Evolutionary conservation across 805 yeast species (phyloP), one percentile per base, ranked within the genome.

Genomic region (Candida krabiensis): DNA sequence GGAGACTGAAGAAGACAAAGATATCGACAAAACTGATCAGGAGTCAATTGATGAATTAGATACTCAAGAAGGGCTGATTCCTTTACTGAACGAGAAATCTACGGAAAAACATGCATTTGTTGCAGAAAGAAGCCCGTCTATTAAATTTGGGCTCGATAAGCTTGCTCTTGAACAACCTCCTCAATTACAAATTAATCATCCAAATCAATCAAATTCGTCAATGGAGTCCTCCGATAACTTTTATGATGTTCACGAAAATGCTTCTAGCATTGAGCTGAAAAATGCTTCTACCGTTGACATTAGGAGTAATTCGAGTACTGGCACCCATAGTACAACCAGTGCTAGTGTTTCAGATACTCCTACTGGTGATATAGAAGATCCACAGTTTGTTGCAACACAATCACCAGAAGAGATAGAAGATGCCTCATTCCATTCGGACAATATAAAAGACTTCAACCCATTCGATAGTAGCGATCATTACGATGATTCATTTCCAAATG

Each of bases 241-340:
- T 21, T 47, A 37, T 35, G 52, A 47, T 28, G 49, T 44, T 12
- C 44, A 37, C 28, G 47, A 43, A n/a, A 36, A 37, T 11, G 28
- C 33, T 4, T 40, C 44, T 17, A 40, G 40, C 19, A 37, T 43
- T 19, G 37, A 38, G 19, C 22, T n/a, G n/a, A n/a, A n/a, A n/a
- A n/a, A n/a, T n/a, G n/a, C n/a, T n/a, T n/a, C n/a, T n/a, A n/a
- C n/a, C n/a, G n/a, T n/a, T n/a, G n/a, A n/a, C n/a, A n/a, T n/a
- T n/a, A n/a, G n/a, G n/a, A n/a, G n/a, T n/a, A n/a, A n/a, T n/a
- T n/a, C n/a, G n/a, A n/a, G n/a, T n/a, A n/a, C n/a, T n/a, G n/a
- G n/a, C n/a, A n/a, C n/a, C n/a, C n/a, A n/a, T n/a, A n/a, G n/a
- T n/a, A n/a, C n/a, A n/a, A n/a, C n/a, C n/a, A n/a, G n/a, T n/a